Conservation (phyloP, 371 early-diverging fungal genomes). For the Actinomucor elegans region DNA sequence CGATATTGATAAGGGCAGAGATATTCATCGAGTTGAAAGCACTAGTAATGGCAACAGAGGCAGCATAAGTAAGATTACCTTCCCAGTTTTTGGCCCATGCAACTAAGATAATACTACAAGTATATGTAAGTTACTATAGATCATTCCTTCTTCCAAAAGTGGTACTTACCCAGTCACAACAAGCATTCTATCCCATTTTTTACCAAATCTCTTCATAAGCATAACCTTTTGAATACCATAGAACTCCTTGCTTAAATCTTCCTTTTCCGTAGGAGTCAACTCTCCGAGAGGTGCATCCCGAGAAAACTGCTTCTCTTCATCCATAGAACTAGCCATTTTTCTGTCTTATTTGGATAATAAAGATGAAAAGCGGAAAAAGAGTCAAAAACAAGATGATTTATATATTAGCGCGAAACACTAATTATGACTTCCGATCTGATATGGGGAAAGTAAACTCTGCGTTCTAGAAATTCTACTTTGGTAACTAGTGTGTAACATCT, state of each 20-base stretch:
- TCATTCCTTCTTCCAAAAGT: not conserved
- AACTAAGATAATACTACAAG: conserved; percentile 17
- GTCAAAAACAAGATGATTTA: too few relatives aligned
- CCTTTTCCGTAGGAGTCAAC: too few relatives aligned
- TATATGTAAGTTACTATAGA: not conserved
- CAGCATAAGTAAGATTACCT: conserved; percentile 15
- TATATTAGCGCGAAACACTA: too few relatives aligned
- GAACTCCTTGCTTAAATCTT: conserved; percentile 1
- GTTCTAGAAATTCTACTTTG: not conserved
- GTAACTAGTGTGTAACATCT: not conserved
- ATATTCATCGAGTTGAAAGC: conserved; percentile 16
- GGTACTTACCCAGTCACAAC: conserved; percentile 14
- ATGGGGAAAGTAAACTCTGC: not conserved
- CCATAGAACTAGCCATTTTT: not conserved
- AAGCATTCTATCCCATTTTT: conserved; percentile 15
- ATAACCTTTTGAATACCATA: conserved; percentile 24
- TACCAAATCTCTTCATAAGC: conserved; percentile 19
- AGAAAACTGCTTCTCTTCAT: too few relatives aligned
- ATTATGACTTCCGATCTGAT: not conserved
- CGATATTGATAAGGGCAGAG: conserved; percentile 13
- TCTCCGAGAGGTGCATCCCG: too few relatives aligned
- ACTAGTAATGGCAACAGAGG: conserved; percentile 11
- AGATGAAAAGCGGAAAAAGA: not conserved
- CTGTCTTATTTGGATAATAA: not conserved
- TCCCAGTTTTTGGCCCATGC: conserved; percentile 34